phyloP scores from a whole-genome alignment of 192 early-diverging fungal species.

The Coemansia biformis region DNA sequence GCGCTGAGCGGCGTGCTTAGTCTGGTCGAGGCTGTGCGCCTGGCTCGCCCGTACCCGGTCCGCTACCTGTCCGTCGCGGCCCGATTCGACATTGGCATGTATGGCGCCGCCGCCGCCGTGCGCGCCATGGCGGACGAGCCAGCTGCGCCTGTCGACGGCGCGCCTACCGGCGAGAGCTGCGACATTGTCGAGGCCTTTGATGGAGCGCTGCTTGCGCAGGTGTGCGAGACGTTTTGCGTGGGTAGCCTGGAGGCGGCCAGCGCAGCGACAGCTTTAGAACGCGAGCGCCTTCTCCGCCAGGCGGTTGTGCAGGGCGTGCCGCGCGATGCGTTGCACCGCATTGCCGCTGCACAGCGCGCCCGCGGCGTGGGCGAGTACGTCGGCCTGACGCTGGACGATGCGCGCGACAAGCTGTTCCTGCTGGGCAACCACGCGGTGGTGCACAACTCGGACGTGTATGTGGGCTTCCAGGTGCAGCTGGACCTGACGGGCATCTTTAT shows the following conservation, averaged over 20 bases:
- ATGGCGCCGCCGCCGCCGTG: conserved; percentile 1
- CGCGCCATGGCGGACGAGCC: conserved; percentile 1
- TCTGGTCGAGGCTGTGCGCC: neutral
- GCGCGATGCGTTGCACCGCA: neutral
- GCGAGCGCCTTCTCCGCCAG: conserved; percentile 2
- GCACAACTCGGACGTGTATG: conserved; percentile 88
- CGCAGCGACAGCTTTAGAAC: neutral
- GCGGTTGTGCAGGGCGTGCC: conserved; percentile 4
- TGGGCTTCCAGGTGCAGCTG: conserved; percentile 99
- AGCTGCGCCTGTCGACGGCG: too few relatives aligned
- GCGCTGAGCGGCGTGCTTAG: conserved; percentile 19
- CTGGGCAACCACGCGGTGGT: conserved; percentile 40
- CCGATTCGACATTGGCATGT: conserved; percentile 8
- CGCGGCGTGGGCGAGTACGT: conserved; percentile 20
- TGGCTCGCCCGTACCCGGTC: conserved; percentile 1
- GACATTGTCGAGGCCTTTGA: conserved; percentile 1
- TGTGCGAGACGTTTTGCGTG: neutral
- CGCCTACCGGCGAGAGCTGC: neutral
- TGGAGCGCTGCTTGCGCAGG: conserved; percentile 2
- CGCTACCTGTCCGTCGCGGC: conserved; percentile 11
- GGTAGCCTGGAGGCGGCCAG: too few relatives aligned
- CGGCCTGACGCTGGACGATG: conserved; percentile 18
- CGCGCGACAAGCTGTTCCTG: conserved; percentile 44
- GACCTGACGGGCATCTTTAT: conserved; percentile 99
- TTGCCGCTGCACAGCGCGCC: conserved; percentile 3